phyloP scores from a whole-genome alignment of 306 rosid genomes.

The Dryas drummondii region DNA sequence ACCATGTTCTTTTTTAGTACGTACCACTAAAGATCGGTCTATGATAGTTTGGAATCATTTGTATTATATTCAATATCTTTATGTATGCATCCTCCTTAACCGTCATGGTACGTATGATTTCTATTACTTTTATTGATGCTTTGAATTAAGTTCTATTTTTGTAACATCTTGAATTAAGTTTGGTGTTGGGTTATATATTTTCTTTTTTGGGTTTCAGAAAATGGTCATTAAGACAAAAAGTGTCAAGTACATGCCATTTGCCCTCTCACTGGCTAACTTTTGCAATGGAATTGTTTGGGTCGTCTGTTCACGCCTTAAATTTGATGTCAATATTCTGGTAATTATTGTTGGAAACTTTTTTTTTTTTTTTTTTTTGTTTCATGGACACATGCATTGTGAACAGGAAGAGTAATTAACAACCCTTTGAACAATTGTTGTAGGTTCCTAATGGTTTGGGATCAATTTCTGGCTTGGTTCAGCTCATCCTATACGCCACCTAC shows the following conservation, averaged over 20 bases:
- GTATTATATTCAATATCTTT: conserved; percentile 50
- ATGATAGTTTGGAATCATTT: conserved; percentile 41
- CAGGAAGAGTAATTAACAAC: neutral
- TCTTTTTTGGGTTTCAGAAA: conserved; percentile 38
- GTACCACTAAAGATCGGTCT: conserved; percentile 19
- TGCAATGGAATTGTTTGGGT: conserved; percentile 54
- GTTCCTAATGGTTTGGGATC: conserved; percentile 47
- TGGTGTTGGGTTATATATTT: too few relatives aligned
- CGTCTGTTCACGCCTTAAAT: conserved; percentile 41
- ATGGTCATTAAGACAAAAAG: conserved; percentile 63
- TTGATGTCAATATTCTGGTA: conserved; percentile 44
- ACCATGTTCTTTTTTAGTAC: conserved; percentile 26
- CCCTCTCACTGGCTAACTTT: conserved; percentile 60
- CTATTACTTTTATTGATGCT: too few relatives aligned
- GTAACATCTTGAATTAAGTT: too few relatives aligned
- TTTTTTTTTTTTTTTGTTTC: neutral
- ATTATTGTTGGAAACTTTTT: neutral
- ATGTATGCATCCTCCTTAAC: conserved; percentile 87
- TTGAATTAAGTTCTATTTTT: neutral
- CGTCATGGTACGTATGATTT: conserved; percentile 51
- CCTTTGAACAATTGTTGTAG: conserved; percentile 28
- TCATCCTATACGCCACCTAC: conserved; percentile 38
- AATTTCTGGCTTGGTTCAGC: conserved; percentile 43
- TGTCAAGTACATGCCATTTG: conserved; percentile 71
- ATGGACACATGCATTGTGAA: neutral